phyloP scores from a whole-genome alignment of 164 flowering plant genomes.

The Amborella trichopoda region DNA sequence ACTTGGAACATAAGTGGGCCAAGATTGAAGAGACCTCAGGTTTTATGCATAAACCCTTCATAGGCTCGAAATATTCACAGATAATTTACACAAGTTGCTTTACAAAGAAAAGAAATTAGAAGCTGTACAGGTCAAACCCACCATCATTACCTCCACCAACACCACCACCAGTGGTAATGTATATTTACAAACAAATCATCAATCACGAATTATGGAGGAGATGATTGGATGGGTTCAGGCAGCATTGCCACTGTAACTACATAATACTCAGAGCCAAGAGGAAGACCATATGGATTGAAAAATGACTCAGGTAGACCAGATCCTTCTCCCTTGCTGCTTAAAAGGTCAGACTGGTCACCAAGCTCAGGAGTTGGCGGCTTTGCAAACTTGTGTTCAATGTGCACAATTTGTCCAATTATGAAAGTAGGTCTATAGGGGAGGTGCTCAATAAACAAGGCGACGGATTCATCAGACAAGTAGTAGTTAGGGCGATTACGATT shows the following conservation, averaged over 20 bases:
- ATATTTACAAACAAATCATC: too few relatives aligned
- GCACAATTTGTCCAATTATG: constrained; percentile 94
- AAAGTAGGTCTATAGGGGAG: constrained; percentile 53
- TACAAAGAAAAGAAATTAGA: too few relatives aligned
- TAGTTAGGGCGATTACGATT: constrained; percentile 71
- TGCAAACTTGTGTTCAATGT: constrained; percentile 67
- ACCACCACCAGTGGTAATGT: too few relatives aligned
- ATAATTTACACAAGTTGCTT: too few relatives aligned
- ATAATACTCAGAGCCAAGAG: constrained; percentile 81
- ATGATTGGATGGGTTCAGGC: constrained; percentile 76
- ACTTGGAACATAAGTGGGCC: too few relatives aligned
- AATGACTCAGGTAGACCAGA: constrained; percentile 14
- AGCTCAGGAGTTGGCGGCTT: constrained; percentile 26
- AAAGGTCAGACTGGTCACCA: constrained; percentile 25
- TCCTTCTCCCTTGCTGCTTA: constrained; percentile 29
- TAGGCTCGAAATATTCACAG: too few relatives aligned
- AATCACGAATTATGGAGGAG: too few relatives aligned
- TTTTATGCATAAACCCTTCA: too few relatives aligned
- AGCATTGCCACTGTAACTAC: constrained; percentile 93
- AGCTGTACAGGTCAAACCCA: too few relatives aligned
- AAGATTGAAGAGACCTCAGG: too few relatives aligned
- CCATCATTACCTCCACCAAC: too few relatives aligned
- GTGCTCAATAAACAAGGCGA: constrained; percentile 74
- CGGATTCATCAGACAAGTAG: constrained; percentile 82
- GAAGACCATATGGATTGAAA: constrained; percentile 57